A percentile compares a stretch with the other conserved stretches of the same genome.
Conservation (phyloP, 805 yeast genomes). For the Starmerella floris region DNA sequence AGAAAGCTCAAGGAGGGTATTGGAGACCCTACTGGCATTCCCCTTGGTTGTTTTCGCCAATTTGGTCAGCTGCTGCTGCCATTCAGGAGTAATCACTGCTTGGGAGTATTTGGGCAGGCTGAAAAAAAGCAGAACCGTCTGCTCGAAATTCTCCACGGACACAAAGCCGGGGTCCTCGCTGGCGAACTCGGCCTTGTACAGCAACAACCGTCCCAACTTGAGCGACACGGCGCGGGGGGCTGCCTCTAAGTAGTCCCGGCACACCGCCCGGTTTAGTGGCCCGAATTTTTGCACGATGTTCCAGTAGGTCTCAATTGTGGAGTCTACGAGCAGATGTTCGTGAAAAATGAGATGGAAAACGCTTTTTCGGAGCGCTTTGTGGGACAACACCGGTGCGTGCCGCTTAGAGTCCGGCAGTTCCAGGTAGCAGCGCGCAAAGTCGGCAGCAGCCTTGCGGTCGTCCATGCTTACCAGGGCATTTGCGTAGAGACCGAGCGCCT, state of each 20-base stretch:
- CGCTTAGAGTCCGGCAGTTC: background rate
- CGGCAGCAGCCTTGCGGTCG: background rate
- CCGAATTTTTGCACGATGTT: constrained; percentile 21
- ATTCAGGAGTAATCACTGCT: constrained; percentile 6
- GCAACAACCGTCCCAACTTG: constrained; percentile 12
- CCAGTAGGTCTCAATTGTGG: constrained; percentile 22
- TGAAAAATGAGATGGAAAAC: constrained; percentile 8
- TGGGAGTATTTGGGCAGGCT: constrained; percentile 1
- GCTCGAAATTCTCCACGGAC: constrained; percentile 28
- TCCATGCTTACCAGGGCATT: background rate
- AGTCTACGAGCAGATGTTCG: constrained; percentile 3
- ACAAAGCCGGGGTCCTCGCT: background rate
- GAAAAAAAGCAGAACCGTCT: constrained; percentile 30
- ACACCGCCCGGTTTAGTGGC: constrained; percentile 12
- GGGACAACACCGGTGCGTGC: background rate
- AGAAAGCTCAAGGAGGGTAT: background rate
- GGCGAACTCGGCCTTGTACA: constrained; percentile 14
- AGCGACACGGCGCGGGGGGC: constrained; percentile 15
- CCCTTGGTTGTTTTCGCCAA: background rate
- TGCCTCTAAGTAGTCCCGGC: constrained; percentile 5
- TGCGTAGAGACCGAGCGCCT: constrained; percentile 5
- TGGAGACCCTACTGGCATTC: background rate
- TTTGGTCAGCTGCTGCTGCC: background rate
- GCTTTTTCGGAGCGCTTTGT: constrained; percentile 9
- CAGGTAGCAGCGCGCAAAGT: background rate